Conservation (phyloP, 2,329 filamentous ascomycete species). For the Cladophialophora bantiana region DNA sequence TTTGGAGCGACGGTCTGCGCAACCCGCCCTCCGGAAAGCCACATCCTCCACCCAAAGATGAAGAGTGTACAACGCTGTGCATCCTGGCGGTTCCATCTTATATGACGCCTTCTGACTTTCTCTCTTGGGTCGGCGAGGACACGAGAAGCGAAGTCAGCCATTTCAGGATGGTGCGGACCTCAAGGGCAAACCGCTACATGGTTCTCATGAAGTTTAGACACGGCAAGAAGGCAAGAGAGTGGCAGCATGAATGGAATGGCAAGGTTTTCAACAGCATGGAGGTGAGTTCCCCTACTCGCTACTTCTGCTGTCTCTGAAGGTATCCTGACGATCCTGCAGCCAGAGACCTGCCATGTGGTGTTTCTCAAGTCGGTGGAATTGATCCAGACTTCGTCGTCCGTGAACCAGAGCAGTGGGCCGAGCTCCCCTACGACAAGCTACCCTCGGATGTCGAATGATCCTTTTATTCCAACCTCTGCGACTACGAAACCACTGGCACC, state of each 20-base stretch:
- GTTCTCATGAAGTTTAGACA: slow-evolving; percentile 93
- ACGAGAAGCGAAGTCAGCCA: slow-evolving; percentile 88
- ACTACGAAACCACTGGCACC: slow-evolving; percentile 70
- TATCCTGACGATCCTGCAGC: slow-evolving; percentile 56
- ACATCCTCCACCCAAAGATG: slow-evolving; percentile 48
- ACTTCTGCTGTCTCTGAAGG: slow-evolving; percentile 8
- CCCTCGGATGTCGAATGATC: slow-evolving; percentile 68
- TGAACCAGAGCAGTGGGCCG: slow-evolving; percentile 42
- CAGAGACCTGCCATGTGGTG: slow-evolving; percentile 92
- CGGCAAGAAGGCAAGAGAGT: slow-evolving; percentile 74
- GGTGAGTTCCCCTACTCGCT: slow-evolving; percentile 56
- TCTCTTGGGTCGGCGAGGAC: slow-evolving; percentile 88
- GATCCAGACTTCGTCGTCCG: slow-evolving; percentile 61
- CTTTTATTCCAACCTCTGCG: slow-evolving; percentile 64
- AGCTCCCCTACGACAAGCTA: slow-evolving; percentile 56
- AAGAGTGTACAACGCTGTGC: slow-evolving; percentile 85
- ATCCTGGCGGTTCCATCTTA: slow-evolving; percentile 95
- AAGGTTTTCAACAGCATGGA: slow-evolving; percentile 92
- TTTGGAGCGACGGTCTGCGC: slow-evolving; percentile 39
- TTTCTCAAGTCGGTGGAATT: slow-evolving; percentile 94
- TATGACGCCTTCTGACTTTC: slow-evolving; percentile 85
- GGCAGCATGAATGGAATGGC: slow-evolving; percentile 88
- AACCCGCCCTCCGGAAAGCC: slow-evolving; percentile 28
- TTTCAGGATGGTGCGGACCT: slow-evolving; percentile 92
- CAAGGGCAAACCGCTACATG: slow-evolving; percentile 87